A percentile compares a stretch with the other conserved stretches of the same genome.
Evolutionary conservation across 2,329 filamentous ascomycete species (phyloP).

Genomic region (Fusarium agapanthi): DNA sequence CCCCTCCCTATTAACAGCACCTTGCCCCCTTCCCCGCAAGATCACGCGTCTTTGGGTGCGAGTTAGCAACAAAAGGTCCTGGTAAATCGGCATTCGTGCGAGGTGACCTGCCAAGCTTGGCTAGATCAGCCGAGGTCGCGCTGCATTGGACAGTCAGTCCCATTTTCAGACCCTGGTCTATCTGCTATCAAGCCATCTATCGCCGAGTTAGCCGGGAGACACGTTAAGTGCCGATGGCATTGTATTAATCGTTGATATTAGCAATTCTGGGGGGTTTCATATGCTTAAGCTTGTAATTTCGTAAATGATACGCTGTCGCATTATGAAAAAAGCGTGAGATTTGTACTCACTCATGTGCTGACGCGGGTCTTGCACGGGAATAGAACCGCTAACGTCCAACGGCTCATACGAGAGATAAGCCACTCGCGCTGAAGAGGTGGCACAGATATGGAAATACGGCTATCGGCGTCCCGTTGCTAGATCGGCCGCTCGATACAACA

Average conservation of each 20-base stretch:
- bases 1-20: background rate
- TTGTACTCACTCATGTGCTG: background rate
- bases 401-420: background rate
- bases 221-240: background rate
- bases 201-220: constrained; percentile 16
- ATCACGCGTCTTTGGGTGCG: background rate
- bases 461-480: background rate
- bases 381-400: background rate
- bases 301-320: background rate
- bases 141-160: constrained; percentile 2
- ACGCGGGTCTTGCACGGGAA: background rate
- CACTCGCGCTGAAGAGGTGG: background rate
- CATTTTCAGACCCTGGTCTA: background rate
- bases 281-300: background rate
- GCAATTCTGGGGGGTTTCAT: background rate
- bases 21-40: background rate
- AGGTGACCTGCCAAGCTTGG: constrained; percentile 4
- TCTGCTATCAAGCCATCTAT: background rate
- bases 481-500: background rate
- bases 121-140: background rate
- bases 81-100: background rate
- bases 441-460: background rate
- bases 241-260: background rate
- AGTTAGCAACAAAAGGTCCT: constrained; percentile 8
- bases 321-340: background rate